Evolutionary conservation across 2,329 filamentous ascomycete genomes (phyloP).

Genomic region (Ceratocystiopsis sp.): DNA sequence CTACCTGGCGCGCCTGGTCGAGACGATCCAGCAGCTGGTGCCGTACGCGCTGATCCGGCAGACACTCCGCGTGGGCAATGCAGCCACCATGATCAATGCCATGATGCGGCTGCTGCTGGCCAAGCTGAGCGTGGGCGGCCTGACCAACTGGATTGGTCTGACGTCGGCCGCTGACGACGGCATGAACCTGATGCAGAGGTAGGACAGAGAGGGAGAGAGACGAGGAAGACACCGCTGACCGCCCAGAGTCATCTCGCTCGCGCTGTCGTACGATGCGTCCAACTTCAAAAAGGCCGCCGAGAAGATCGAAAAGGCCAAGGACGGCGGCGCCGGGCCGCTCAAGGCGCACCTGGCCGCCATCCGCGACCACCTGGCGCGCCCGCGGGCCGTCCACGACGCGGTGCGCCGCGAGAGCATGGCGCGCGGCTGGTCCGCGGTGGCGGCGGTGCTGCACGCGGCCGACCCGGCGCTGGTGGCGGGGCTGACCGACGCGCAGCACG

Average conservation of each 20-base stretch:
- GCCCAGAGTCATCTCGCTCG: conserved; percentile 51
- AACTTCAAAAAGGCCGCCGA: conserved; percentile 51
- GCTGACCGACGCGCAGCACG: conserved; percentile 43
- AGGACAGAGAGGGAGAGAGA: background rate
- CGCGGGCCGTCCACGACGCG: conserved; percentile 39
- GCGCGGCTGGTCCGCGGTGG: conserved; percentile 41
- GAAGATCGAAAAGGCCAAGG: conserved; percentile 45
- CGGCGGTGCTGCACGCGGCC: conserved; percentile 41
- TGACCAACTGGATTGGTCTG: conserved; percentile 66
- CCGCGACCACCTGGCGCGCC: conserved; percentile 35
- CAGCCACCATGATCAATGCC: conserved; percentile 63
- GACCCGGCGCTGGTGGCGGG: conserved; percentile 27
- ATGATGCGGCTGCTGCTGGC: conserved; percentile 57
- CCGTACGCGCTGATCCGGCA: conserved; percentile 58
- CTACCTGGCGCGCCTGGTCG: conserved; percentile 53
- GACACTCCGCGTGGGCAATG: conserved; percentile 60
- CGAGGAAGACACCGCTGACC: too few species aligned
- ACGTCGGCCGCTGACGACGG: conserved; percentile 57
- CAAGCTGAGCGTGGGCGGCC: conserved; percentile 56
- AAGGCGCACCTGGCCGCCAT: conserved; percentile 46
- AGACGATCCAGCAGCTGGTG: conserved; percentile 51
- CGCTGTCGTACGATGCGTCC: conserved; percentile 54
- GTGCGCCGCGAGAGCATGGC: conserved; percentile 37
- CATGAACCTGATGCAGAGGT: conserved; percentile 60
- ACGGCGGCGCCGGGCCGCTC: conserved; percentile 24